These are phyloP conservation scores for Trichothecium roseum DNA, from an alignment of 2,329 filamentous ascomycete species.

Conservation along the genomic window DNA sequence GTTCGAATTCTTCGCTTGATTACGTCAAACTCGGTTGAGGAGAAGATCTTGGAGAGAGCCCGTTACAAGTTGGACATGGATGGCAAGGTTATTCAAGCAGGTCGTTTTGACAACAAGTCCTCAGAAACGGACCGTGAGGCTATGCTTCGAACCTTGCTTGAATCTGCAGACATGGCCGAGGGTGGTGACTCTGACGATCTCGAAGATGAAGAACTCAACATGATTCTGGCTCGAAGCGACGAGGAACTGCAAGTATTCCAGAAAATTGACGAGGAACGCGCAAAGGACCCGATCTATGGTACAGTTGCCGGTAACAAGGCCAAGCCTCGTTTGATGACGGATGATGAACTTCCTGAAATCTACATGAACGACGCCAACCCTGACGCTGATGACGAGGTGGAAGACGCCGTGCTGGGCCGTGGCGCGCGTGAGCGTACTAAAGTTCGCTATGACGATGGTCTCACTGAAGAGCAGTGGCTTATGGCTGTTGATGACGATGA, in stretches of 20 bases:
- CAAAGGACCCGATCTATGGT: slow-evolving; percentile 60
- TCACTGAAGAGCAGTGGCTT: slow-evolving; percentile 98
- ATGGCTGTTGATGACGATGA: slow-evolving; percentile 97
- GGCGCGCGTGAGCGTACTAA: slow-evolving; percentile 91
- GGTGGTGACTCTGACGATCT: slow-evolving; percentile 81
- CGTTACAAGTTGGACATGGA: slow-evolving; percentile 99
- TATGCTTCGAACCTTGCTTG: slow-evolving; percentile 85
- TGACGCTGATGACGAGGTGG: slow-evolving; percentile 60
- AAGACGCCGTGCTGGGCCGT: slow-evolving; percentile 67
- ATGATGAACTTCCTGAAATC: slow-evolving; percentile 85
- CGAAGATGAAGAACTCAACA: slow-evolving; percentile 95
- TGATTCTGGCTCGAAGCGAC: slow-evolving; percentile 84
- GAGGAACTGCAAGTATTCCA: slow-evolving; percentile 71
- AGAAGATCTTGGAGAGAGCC: slow-evolving; percentile 94
- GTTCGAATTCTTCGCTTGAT: slow-evolving; percentile 93
- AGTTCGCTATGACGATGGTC: slow-evolving; percentile 91
- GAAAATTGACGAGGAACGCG: slow-evolving; percentile 68
- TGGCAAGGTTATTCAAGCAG: slow-evolving; percentile 97
- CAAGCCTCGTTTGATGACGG: slow-evolving; percentile 71
- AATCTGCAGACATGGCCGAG: slow-evolving; percentile 65
- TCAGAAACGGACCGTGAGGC: slow-evolving; percentile 97
- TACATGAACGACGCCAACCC: slow-evolving; percentile 83
- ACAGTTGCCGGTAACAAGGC: slow-evolving; percentile 49
- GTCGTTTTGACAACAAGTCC: slow-evolving; percentile 99
- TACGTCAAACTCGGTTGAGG: slow-evolving; percentile 93